Evolutionary conservation across 202 grass and related monocot genomes (phyloP).

Genomic region (Eragrostis tef): DNA sequence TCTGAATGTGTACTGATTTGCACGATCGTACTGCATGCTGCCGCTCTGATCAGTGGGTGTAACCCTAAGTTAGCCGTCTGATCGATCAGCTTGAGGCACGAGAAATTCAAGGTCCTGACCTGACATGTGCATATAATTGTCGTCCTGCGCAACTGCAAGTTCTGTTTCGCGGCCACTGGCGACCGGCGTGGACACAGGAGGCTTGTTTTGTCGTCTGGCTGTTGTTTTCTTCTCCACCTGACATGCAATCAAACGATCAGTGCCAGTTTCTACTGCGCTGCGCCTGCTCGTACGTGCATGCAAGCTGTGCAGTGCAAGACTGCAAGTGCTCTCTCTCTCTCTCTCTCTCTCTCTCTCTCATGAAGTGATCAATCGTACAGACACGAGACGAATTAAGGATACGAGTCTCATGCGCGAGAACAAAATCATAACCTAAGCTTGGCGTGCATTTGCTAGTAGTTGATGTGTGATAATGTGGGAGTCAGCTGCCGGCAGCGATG

Average conservation of each 20-base stretch:
- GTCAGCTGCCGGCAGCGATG: background rate
- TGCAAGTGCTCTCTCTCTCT: background rate
- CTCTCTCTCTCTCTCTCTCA: background rate
- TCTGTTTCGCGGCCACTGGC: conserved; percentile 43
- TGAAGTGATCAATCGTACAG: conserved; percentile 16
- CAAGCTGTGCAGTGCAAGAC: conserved; percentile 13
- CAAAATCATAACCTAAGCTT: conserved; percentile 43
- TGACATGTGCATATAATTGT: conserved; percentile 48
- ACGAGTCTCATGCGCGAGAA: conserved; percentile 29
- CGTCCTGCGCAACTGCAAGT: conserved; percentile 43
- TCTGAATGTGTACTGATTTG: background rate
- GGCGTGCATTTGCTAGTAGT: conserved; percentile 12
- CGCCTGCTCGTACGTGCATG: conserved; percentile 32
- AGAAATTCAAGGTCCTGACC: conserved; percentile 49
- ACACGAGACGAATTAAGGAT: background rate
- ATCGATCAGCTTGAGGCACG: conserved; percentile 40
- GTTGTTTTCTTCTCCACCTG: conserved; percentile 61
- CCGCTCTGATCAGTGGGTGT: background rate
- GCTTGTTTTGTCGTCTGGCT: conserved; percentile 54
- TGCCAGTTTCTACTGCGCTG: background rate
- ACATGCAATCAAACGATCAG: conserved; percentile 45
- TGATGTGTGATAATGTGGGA: conserved; percentile 29
- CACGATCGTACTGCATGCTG: background rate
- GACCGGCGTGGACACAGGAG: conserved; percentile 40
- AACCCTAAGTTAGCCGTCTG: background rate